Base-by-base conservation (phyloP, 495 filamentous ascomycete species). In the Jackrogersella minutella region DNA sequence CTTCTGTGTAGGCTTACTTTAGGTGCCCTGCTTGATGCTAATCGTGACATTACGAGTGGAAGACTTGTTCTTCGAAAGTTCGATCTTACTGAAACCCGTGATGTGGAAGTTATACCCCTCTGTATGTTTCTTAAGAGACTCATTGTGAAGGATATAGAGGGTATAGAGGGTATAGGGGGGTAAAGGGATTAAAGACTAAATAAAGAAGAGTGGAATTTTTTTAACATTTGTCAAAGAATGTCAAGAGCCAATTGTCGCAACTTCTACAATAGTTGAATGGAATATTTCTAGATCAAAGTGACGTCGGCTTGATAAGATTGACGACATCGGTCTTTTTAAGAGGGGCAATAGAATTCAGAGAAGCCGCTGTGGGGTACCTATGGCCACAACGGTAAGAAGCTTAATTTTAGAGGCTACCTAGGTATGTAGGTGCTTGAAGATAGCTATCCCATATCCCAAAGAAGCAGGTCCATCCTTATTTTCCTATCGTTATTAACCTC, bases 1-100 rank as follows among this genome's bases (percentile, higher is more conserved):
- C n/a, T 41, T 16, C 9, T 7, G 4, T 9, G 3, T 13, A 22
- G 10, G 34, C 69, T 28, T 47, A 81, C 80, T 69, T 81, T 80
- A 49, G 79, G 79, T 50, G 59, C 73, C 72, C 77, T 81, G 33
- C 74, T 82, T 36, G 81, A 82, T 21, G 79, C 76, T 41, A 76
- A 63, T 53, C 81, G 77, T 10, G 70, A 60, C 53, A 69, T 39
- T 37, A 76, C 40, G 39, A 65, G 36, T 16, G 79, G 78, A 7
- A 81, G 74, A 13, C 63, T 71, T 22, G 61, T 74, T 58, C 70
- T 74, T 64, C 73, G 73, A 31, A 82, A 77, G 14, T 73, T 75
- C 7, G 79, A 78, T 43, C 66, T 64, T 14, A 72, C 52, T 21
- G 68, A 61, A 24, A 71, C 46, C 36, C 77, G 66, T 5, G 79